phyloP scores from a whole-genome alignment of 371 early-diverging fungal species.

The Paraphysoderma sedebokerense region DNA sequence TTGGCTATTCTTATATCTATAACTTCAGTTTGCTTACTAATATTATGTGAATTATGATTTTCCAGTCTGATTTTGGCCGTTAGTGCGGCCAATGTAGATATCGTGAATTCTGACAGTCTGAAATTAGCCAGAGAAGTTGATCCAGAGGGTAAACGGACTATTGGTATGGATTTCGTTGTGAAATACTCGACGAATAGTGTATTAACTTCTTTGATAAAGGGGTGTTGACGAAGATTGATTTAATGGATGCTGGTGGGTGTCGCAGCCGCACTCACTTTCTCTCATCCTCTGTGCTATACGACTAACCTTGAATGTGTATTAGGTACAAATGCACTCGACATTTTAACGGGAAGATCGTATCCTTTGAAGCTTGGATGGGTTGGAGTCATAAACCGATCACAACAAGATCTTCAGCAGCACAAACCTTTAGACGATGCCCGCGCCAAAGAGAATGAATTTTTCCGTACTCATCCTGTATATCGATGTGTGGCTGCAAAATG shows the following conservation, averaged over 20 bases:
- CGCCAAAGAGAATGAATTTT: slow-evolving; percentile 57
- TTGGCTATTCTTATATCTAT: neutral
- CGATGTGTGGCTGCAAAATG: slow-evolving; percentile 58
- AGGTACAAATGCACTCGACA: slow-evolving; percentile 77
- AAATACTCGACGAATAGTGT: neutral
- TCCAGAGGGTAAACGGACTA: slow-evolving; percentile 35
- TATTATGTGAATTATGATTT: slow-evolving; percentile 21
- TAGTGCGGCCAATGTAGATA: slow-evolving; percentile 77
- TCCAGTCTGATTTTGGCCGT: slow-evolving; percentile 86
- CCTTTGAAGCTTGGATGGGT: slow-evolving; percentile 79
- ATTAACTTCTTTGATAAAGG: slow-evolving; percentile 60
- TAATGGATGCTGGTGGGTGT: slow-evolving; percentile 92
- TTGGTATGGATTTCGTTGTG: neutral
- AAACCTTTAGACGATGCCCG: slow-evolving; percentile 63
- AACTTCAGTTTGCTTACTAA: neutral
- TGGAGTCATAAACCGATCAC: slow-evolving; percentile 78
- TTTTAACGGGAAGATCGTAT: slow-evolving; percentile 62
- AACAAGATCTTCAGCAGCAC: slow-evolving; percentile 65
- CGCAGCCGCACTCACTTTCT: too few species aligned
- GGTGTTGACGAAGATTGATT: slow-evolving; percentile 84
- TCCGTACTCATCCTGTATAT: slow-evolving; percentile 63
- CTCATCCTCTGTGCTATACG: too few species aligned
- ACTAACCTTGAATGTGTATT: too few species aligned
- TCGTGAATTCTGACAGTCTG: slow-evolving; percentile 85
- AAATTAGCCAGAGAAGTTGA: slow-evolving; percentile 84